Percentiles rank a stretch among this genome's conserved stretches.
These are phyloP conservation scores for Acer campestre DNA, from an alignment of 345 rosid species.

Conservation along the genomic window DNA sequence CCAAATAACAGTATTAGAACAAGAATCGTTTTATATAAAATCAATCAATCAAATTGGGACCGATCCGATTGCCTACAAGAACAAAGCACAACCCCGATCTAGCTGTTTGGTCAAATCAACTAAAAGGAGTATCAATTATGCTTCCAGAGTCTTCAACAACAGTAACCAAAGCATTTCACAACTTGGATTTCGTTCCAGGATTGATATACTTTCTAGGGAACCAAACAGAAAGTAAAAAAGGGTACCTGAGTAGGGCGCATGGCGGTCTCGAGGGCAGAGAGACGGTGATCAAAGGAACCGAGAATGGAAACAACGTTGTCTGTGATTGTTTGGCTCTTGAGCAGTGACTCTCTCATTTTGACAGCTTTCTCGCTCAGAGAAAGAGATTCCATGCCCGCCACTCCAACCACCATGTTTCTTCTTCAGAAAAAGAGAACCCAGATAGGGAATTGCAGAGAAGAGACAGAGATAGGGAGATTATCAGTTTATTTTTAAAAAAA, in stretches of 20 bases:
- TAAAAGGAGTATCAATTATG: background rate
- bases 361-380: constrained; percentile 64
- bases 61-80: background rate
- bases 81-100: background rate
- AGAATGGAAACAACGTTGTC: constrained; percentile 87
- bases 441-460: background rate
- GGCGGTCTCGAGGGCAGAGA: constrained; percentile 97
- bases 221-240: background rate
- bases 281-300: constrained; percentile 97
- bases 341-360: constrained; percentile 80
- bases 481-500: background rate
- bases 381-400: constrained; percentile 59
- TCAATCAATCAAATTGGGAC: background rate
- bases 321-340: constrained; percentile 85
- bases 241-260: constrained; percentile 99
- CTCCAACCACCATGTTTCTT: constrained; percentile 42
- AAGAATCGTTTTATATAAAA: constrained; percentile 3
- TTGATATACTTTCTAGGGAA: background rate
- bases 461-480: background rate
- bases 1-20: constrained; percentile 23
- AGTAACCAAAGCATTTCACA: background rate
- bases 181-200: background rate
- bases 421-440: background rate
- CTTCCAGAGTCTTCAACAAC: background rate
- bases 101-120: constrained; percentile 4